Evolutionary conservation across 1,284 basidiomycete species (phyloP).

Genomic region (Trametes pubescens): DNA sequence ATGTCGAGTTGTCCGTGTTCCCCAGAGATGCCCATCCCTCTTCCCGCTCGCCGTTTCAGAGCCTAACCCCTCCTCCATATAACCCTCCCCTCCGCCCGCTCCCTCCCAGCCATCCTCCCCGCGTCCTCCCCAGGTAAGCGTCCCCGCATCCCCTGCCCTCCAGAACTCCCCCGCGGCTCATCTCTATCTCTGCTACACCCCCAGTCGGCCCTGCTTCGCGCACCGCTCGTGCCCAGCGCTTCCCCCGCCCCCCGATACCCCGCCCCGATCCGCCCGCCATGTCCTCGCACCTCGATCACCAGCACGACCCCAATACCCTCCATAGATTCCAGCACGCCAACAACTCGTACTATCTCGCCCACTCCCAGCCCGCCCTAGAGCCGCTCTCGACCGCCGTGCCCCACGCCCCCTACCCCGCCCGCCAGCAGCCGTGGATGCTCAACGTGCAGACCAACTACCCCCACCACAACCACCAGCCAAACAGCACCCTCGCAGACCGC

Average conservation of each 20-base stretch:
- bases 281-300: conserved; percentile 36
- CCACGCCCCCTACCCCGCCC: conserved; percentile 29
- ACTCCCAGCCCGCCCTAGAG: conserved; percentile 33
- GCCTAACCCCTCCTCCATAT: conserved; percentile 38
- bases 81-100: conserved; percentile 29
- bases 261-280: conserved; percentile 30
- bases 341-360: conserved; percentile 35
- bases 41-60: conserved; percentile 35
- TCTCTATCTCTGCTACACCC: not conserved
- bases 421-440: conserved; percentile 39
- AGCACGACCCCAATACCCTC: conserved; percentile 31
- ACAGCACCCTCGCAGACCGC: conserved; percentile 28
- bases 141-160: conserved; percentile 5
- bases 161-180: conserved; percentile 14
- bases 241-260: conserved; percentile 30
- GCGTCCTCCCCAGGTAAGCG: conserved; percentile 24
- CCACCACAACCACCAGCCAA: conserved; percentile 31
- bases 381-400: conserved; percentile 33
- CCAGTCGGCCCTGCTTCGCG: conserved; percentile 16
- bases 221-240: conserved; percentile 31
- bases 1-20: conserved; percentile 38
- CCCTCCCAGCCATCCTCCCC: conserved; percentile 22
- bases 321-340: conserved; percentile 37
- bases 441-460: conserved; percentile 37
- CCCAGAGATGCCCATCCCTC: conserved; percentile 38